Evolutionary conservation across 2,329 filamentous ascomycete genomes (phyloP).

Genomic region (Paecilomyces sp.): DNA sequence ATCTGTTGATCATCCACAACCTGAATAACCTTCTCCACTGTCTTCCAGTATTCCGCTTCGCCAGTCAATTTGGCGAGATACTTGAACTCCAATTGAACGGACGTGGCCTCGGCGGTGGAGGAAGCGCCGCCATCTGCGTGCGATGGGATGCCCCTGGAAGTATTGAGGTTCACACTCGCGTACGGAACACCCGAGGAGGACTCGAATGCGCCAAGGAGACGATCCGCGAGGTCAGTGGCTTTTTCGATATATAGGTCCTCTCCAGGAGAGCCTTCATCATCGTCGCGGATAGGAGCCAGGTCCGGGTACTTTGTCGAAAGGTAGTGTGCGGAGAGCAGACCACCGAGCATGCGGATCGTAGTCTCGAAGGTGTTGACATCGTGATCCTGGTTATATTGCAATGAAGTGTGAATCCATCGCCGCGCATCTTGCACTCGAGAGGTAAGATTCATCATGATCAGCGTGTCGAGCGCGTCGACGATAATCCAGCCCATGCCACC

Average conservation of each 20-base stretch:
- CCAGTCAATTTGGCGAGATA: constrained; percentile 93
- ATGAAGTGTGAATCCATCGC: constrained; percentile 74
- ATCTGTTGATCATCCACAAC: constrained; percentile 76
- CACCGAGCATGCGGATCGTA: constrained; percentile 21
- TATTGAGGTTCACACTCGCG: constrained; percentile 81
- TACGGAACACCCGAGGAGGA: constrained; percentile 80
- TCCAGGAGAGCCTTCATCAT: constrained; percentile 64
- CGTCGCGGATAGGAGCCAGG: constrained; percentile 66
- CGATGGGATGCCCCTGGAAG: constrained; percentile 66
- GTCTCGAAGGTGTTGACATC: constrained; percentile 44
- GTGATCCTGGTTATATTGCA: constrained; percentile 86
- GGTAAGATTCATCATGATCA: constrained; percentile 98
- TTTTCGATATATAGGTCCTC: constrained; percentile 96
- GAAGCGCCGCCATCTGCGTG: constrained; percentile 82
- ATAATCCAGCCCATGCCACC: constrained; percentile 97
- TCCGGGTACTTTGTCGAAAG: constrained; percentile 75
- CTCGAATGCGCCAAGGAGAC: constrained; percentile 80
- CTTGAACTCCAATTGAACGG: constrained; percentile 91
- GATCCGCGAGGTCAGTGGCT: constrained; percentile 84
- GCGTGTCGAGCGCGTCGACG: constrained; percentile 87
- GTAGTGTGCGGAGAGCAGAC: constrained; percentile 51
- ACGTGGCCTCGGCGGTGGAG: constrained; percentile 89
- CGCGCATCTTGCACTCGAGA: constrained; percentile 74
- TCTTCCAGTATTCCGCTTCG: constrained; percentile 86
- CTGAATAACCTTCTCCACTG: constrained; percentile 84